Conservation (phyloP, 371 early-diverging fungal genomes). For the Astathelohania contejeani region DNA sequence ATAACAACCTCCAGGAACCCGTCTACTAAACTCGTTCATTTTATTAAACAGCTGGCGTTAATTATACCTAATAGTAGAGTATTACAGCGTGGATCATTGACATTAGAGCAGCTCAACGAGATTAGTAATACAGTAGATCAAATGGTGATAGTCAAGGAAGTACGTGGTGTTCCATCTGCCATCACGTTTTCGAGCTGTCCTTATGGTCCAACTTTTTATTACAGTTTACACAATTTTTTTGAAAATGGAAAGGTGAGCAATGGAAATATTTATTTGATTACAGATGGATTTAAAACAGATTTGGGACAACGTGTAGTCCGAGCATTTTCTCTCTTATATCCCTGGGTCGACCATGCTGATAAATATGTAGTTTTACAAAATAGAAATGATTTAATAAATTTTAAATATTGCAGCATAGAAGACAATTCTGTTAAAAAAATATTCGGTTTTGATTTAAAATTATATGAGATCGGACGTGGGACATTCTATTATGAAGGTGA, state of each 20-base stretch:
- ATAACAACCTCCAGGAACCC: slow-evolving; percentile 93
- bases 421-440: too few species aligned
- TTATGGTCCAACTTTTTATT: slow-evolving; percentile 89
- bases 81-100: slow-evolving; percentile 85
- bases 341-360: too few species aligned
- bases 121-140: slow-evolving; percentile 74
- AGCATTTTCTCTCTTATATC: too few species aligned
- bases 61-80: slow-evolving; percentile 85
- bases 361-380: too few species aligned
- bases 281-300: slow-evolving; percentile 71
- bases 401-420: slow-evolving; percentile 44
- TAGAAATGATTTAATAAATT: slow-evolving; percentile 42
- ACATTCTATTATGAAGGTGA: slow-evolving; percentile 46
- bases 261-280: slow-evolving; percentile 79
- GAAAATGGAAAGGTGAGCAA: slow-evolving; percentile 72
- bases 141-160: slow-evolving; percentile 80
- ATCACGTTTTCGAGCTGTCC: slow-evolving; percentile 86
- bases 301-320: slow-evolving; percentile 64
- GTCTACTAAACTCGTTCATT: slow-evolving; percentile 71
- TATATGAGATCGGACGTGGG: slow-evolving; percentile 45
- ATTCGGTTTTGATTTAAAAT: too few species aligned
- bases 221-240: slow-evolving; percentile 82
- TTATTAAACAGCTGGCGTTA: slow-evolving; percentile 88
- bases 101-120: slow-evolving; percentile 62
- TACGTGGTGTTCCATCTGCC: slow-evolving; percentile 86